phyloP scores from a whole-genome alignment of 495 filamentous ascomycete genomes.

The Neurospora sp. region DNA sequence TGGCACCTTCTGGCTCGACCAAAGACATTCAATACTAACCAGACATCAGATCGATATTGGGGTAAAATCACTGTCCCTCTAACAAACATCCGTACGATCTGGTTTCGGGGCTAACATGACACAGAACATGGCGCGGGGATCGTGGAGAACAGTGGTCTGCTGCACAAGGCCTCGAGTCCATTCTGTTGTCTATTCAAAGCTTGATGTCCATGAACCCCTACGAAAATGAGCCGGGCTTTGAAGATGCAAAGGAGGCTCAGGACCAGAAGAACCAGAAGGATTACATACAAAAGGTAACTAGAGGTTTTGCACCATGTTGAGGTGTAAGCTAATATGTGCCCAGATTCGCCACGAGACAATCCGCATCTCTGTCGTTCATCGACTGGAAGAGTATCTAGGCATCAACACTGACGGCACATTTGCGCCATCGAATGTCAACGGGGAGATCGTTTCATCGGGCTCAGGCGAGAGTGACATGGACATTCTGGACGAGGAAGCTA shows the following conservation, averaged over 20 bases:
- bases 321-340: slow-evolving; percentile 2
- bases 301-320: background rate
- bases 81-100: background rate
- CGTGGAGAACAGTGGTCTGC: slow-evolving; percentile 90
- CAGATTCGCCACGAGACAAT: slow-evolving; percentile 90
- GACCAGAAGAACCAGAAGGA: slow-evolving; percentile 66
- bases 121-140: slow-evolving; percentile 86
- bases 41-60: slow-evolving; percentile 70
- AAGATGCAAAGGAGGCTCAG: slow-evolving; percentile 52
- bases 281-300: slow-evolving; percentile 78
- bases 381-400: slow-evolving; percentile 68
- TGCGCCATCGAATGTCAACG: slow-evolving; percentile 22
- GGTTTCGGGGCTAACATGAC: slow-evolving; percentile 15
- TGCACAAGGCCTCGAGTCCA: slow-evolving; percentile 89
- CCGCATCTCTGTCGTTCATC: slow-evolving; percentile 74
- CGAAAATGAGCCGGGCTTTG: slow-evolving; percentile 92
- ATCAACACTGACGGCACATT: slow-evolving; percentile 45
- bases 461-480: slow-evolving; percentile 35
- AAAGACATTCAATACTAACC: slow-evolving; percentile 7
- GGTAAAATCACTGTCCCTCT: slow-evolving; percentile 41
- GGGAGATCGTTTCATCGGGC: slow-evolving; percentile 32
- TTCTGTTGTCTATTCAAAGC: slow-evolving; percentile 91
- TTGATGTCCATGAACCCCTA: slow-evolving; percentile 91
- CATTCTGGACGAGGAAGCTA: slow-evolving; percentile 41
- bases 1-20: background rate